Evolutionary conservation across 768 basidiomycete genomes (phyloP), one percentile per base, ranked within the genome.

Genomic region (Tricholoma bakamatsutake): DNA sequence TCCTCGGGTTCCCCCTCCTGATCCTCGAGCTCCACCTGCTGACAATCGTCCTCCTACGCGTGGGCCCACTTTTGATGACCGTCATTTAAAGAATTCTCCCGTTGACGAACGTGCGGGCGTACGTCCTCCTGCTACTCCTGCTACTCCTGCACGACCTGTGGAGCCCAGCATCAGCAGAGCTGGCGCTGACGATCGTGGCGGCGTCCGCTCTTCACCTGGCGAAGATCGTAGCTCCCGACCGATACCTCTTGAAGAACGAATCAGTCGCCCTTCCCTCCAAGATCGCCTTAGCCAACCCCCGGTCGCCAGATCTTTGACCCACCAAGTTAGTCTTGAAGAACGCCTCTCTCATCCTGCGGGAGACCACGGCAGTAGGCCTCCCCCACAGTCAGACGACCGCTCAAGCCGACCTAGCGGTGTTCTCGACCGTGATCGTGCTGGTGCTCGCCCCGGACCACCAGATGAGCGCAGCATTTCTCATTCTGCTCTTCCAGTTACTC

Each of bases 311-410:
- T 34, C 56, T 1, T 43, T 53, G n/a, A 39, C 55, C 54, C 66
- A 70, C 57, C 64, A 70, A 21, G 66, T 72, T 10, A 73, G 64
- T 56, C 62, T 77, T 21, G 76, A 76, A 67, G 75, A 78, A 51
- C 72, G 76, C 56, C 62, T 77, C 10, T 73, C 76, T 52, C 61
- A 66, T 34, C 67, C 65, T 47, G 60, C 64, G 50, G 40, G 56
- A 61, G 62, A 63, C 53, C 61, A 56, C 30, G 55, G 63, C 37
- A 48, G 58, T 17, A 65, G 62, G 33, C 42, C 61, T 10, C 33
- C 54, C 15, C 58, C 63, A 53, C 56, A 66, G 31, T 54, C 59
- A 46, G 13, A 53, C 18, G 52, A 53, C 40, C 52, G 52, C 17
- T 0, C 53, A 24, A 42, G 40, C 48, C 63, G 61, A 43, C n/a